Conservation (phyloP, 2,329 filamentous ascomycete species). For the Pseudopithomyces chartarum region DNA sequence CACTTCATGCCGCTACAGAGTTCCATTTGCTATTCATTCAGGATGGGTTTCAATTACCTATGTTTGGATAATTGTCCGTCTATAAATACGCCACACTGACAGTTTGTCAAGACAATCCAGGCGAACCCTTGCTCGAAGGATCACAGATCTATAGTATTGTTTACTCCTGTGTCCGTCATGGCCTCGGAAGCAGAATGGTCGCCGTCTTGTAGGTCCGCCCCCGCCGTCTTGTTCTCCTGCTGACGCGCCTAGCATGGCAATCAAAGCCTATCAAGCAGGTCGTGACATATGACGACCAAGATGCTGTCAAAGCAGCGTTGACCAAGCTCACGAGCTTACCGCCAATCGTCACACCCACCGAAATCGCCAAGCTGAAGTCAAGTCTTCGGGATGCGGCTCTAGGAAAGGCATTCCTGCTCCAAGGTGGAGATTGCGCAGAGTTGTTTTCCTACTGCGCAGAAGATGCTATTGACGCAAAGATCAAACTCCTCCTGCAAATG, state of each 20-base stretch:
- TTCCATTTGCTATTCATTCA: too few species aligned
- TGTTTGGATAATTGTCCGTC: too few species aligned
- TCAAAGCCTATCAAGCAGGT: slow-evolving; percentile 79
- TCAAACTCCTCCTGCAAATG: slow-evolving; percentile 97
- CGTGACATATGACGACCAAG: slow-evolving; percentile 69
- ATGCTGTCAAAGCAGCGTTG: slow-evolving; percentile 64
- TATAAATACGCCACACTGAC: too few species aligned
- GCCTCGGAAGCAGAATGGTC: slow-evolving; percentile 11
- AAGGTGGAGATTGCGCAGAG: slow-evolving; percentile 96
- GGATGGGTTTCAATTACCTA: too few species aligned
- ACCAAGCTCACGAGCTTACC: slow-evolving; percentile 71
- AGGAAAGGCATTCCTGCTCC: slow-evolving; percentile 90
- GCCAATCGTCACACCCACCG: slow-evolving; percentile 77
- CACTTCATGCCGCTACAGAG: too few species aligned
- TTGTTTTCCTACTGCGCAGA: slow-evolving; percentile 96
- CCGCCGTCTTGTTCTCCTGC: neutral
- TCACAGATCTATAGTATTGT: neutral
- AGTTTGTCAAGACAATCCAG: too few species aligned
- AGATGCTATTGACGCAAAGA: slow-evolving; percentile 89
- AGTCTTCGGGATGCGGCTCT: slow-evolving; percentile 83
- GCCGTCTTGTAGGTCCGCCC: slow-evolving; percentile 9
- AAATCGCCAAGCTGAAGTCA: slow-evolving; percentile 79
- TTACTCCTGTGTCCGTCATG: neutral
- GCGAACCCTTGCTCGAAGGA: too few species aligned
- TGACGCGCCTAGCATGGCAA: slow-evolving; percentile 66